Base-by-base conservation (phyloP, 1,139 yeast genomes). In the Diutina ranongensis region DNA sequence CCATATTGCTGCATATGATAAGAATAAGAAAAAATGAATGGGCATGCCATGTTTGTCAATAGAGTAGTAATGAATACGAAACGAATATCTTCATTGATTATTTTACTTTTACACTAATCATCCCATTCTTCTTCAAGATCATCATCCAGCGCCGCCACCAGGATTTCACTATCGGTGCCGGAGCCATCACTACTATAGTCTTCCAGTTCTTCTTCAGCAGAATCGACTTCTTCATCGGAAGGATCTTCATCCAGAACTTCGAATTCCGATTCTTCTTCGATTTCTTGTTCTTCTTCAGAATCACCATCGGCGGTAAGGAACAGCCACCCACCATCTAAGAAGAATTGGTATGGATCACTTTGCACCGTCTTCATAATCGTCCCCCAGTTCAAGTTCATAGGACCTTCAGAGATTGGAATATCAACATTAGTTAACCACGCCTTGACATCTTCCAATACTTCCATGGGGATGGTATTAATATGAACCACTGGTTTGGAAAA, bases 361-460 rank as follows among this genome's bases (percentile, higher is more conserved):
- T 77, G 78, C 49, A 92, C 80, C 0, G 97, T 88, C 66, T 88
- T 89, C 96, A 94, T 92, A 60, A 92, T 89, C 35, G 89, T 83
- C 15, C 80, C 74, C 99, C 99, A 92, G 66, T 88, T 88, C 74
- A 92, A 80, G 67, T 89, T 89, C 69, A 92, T 83, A 45, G 94
- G 92, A 47, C 97, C 96, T 60, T 89, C 97, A 60, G 92, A 84
- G 65, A 76, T 80, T 40, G 98, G 96, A 52, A 94, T 83, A 62
- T 92, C 97, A 60, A 87, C 95, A 62, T 89, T 95, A 22, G 95
- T 87, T 50, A 92, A 72, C 98, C 98, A 92, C 46, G 88, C 87
- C 64, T 92, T 92, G 53, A 92, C 86, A 60, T 85, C 92, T 59
- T 92, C 99, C 48, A 92, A 70, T 49, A 85, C 74, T 56, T 85